phyloP scores from a whole-genome alignment of 2,329 filamentous ascomycete species.

The Saccharata proteae region DNA sequence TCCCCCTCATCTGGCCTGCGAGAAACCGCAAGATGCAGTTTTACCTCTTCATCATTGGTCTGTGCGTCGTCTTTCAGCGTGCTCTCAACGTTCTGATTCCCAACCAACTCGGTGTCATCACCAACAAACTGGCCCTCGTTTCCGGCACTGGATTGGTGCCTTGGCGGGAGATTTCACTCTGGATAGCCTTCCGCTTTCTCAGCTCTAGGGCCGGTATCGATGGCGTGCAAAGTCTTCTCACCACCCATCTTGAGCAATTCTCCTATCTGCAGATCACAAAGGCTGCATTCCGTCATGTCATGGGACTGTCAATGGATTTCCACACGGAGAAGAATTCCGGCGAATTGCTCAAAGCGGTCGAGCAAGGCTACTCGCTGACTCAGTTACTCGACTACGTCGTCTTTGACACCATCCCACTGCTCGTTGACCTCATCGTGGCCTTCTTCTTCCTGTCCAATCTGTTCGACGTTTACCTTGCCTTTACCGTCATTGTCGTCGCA shows the following conservation, averaged over 20 bases:
- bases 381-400: slow-evolving; percentile 47
- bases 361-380: slow-evolving; percentile 49
- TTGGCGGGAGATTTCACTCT: slow-evolving; percentile 42
- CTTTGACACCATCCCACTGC: slow-evolving; percentile 49
- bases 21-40: slow-evolving; percentile 54
- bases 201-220: slow-evolving; percentile 40
- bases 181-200: slow-evolving; percentile 28
- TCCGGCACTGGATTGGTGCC: slow-evolving; percentile 36
- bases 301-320: slow-evolving; percentile 59
- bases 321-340: slow-evolving; percentile 54
- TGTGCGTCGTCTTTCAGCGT: slow-evolving; percentile 59
- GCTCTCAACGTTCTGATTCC: slow-evolving; percentile 66
- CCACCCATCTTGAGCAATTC: slow-evolving; percentile 44
- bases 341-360: slow-evolving; percentile 52
- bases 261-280: slow-evolving; percentile 46
- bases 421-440: slow-evolving; percentile 50
- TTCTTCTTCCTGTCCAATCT: slow-evolving; percentile 48
- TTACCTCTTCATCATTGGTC: slow-evolving; percentile 51
- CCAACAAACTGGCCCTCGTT: slow-evolving; percentile 50
- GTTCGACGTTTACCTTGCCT: slow-evolving; percentile 44
- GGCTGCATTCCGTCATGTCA: slow-evolving; percentile 53
- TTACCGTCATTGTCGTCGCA: slow-evolving; percentile 25
- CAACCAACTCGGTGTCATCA: slow-evolving; percentile 69
- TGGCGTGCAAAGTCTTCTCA: slow-evolving; percentile 39
- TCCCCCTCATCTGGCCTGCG: slow-evolving; percentile 69